Evolutionary conservation across 495 filamentous ascomycete genomes (phyloP), one percentile per base, ranked within the genome.

Genomic region (Neurospora sp.): DNA sequence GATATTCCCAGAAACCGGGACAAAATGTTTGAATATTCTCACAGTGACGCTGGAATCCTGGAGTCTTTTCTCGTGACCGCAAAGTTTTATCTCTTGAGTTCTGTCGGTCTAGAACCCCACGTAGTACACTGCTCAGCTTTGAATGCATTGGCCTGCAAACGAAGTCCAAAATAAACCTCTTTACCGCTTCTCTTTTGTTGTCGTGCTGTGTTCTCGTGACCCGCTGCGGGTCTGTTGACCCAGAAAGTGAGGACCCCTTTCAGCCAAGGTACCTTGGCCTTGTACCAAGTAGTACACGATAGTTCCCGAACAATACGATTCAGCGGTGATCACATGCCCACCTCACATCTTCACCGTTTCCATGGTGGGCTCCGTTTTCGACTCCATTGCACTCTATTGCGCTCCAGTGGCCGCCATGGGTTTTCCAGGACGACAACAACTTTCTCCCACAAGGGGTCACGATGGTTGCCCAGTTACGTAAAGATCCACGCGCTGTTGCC

Each of bases 381-480:
- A 62, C 54, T 6, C 27, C 54, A 62, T 62, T 62, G 12, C 54
- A 31, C 23, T 59, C 48, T 20, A 54, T 23, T 23, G 20, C 46
- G 20, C n/a, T 23, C 46, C 46, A 44, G 16, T 44, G 42, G 42
- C 42, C 42, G 18, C 42, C 16, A 48, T 23, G 46, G 46, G 3
- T 8, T 20, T 48, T 48, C 48, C 23, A 62, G 54, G 70, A 69
- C 44, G 4, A 35, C 35, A 70, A 42, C 48, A 54, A 48, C 35
- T 46, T 73, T 66, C 66, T 71, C 44, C 66, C 46, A 42, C 70
- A 23, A 41, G n/a, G 72, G 72, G 74, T 79, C 71, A 76, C 73
- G 59, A 69, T 76, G 73, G 46, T 71, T 9, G 76, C 42, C 38
- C 39, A 66, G 77, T 79, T 79, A 79, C 77, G 77, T 78, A 79